Evolutionary conservation across 768 basidiomycete species (phyloP).

Genomic region (Mycena vulgaris): DNA sequence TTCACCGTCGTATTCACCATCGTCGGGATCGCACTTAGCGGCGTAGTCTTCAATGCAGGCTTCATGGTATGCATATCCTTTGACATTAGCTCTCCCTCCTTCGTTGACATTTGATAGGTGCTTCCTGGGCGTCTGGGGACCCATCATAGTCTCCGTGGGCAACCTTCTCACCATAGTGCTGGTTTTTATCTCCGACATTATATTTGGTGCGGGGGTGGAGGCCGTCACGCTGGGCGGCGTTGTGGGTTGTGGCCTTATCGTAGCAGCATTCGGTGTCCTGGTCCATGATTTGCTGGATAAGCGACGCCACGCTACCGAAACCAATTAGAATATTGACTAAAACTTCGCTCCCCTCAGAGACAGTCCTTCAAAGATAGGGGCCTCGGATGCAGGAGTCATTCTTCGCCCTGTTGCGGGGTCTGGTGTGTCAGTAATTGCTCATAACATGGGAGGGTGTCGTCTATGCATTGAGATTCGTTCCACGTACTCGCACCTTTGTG

Average conservation of each 20-base stretch:
- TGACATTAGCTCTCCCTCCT: slow-evolving; percentile 5
- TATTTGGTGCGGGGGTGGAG: slow-evolving; percentile 76
- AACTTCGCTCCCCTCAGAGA: background rate
- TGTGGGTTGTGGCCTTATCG: slow-evolving; percentile 83
- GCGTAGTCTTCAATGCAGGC: slow-evolving; percentile 87
- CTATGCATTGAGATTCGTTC: too few species aligned
- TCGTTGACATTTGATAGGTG: slow-evolving; percentile 61
- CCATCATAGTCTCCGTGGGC: slow-evolving; percentile 89
- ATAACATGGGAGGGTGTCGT: too few species aligned
- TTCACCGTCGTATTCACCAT: slow-evolving; percentile 65
- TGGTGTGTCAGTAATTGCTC: too few species aligned
- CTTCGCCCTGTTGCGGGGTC: too few species aligned
- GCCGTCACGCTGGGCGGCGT: slow-evolving; percentile 81
- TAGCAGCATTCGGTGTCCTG: slow-evolving; percentile 86
- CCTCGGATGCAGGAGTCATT: too few species aligned
- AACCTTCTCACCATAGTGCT: slow-evolving; percentile 96
- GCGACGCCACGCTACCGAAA: slow-evolving; percentile 25
- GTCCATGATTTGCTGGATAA: slow-evolving; percentile 76
- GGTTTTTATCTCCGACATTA: slow-evolving; percentile 83
- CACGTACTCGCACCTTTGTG: too few species aligned
- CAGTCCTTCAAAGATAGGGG: too few species aligned
- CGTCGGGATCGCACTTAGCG: slow-evolving; percentile 76
- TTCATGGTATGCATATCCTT: slow-evolving; percentile 74
- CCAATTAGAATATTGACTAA: background rate
- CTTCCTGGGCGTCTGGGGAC: slow-evolving; percentile 89